Evolutionary conservation across 805 yeast genomes (phyloP).

Genomic region (Candida xyloterini): DNA sequence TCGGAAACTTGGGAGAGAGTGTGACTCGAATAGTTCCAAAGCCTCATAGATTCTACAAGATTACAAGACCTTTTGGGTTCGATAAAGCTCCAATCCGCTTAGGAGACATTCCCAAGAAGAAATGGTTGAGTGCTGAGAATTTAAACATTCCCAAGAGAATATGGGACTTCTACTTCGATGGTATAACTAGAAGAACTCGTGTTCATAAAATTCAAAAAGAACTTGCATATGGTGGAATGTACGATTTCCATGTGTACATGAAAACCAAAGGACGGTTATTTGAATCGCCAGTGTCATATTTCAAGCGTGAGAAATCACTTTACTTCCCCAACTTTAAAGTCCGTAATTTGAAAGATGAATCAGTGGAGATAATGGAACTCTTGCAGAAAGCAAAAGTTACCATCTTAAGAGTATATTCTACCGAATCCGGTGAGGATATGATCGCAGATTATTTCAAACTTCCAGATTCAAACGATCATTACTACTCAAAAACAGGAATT

Average conservation of each 20-base stretch:
- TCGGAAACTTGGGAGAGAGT: conserved; percentile 34
- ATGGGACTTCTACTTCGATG: conserved; percentile 36
- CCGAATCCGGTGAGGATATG: conserved; percentile 69
- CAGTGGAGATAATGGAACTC: conserved; percentile 35
- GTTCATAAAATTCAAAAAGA: conserved; percentile 49
- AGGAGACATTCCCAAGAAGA: conserved; percentile 21
- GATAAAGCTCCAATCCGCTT: conserved; percentile 26
- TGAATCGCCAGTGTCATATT: conserved; percentile 75
- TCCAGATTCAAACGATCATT: conserved; percentile 39
- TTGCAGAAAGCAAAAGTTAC: conserved; percentile 49
- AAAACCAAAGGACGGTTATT: conserved; percentile 85
- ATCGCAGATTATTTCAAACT: conserved; percentile 56
- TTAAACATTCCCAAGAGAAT: conserved; percentile 30
- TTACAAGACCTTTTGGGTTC: conserved; percentile 34
- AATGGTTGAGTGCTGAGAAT: conserved; percentile 27
- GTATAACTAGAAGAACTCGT: conserved; percentile 34
- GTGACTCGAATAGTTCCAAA: conserved; percentile 32
- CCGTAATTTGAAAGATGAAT: conserved; percentile 41
- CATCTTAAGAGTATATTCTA: conserved; percentile 63
- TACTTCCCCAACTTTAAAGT: conserved; percentile 82
- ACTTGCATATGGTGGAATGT: conserved; percentile 64
- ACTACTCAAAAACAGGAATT: conserved; percentile 40
- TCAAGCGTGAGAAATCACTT: conserved; percentile 65
- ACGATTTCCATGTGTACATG: conserved; percentile 59
- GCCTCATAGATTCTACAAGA: conserved; percentile 32